phyloP scores from a whole-genome alignment of 306 rosid species.

The Dalbergia cultrata region DNA sequence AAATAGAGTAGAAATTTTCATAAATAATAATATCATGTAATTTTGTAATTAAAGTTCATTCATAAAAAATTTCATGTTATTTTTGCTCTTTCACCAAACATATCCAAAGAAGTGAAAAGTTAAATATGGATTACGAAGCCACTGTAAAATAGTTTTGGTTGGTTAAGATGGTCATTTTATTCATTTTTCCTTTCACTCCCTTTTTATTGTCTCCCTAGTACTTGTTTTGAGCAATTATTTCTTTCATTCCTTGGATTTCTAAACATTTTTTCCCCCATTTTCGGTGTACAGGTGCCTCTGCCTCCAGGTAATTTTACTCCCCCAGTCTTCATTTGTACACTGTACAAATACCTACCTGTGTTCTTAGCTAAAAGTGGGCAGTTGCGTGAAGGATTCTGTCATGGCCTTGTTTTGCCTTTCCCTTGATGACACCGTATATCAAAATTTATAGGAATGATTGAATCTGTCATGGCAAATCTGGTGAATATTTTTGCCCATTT shows the following conservation, averaged over 20 bases:
- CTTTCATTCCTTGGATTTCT: constrained; percentile 25
- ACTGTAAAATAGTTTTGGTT: no score
- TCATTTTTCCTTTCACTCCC: no score
- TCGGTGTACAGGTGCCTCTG: constrained; percentile 40
- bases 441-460: not conserved
- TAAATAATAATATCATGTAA: no score
- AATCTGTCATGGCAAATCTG: not conserved
- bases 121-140: no score
- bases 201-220: not conserved
- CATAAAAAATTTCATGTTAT: no score
- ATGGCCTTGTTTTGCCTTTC: not conserved
- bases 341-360: constrained; percentile 22
- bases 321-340: constrained; percentile 34
- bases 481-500: no score
- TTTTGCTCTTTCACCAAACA: no score
- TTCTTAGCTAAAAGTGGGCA: constrained; percentile 19
- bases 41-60: no score
- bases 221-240: not conserved
- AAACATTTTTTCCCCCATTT: not conserved
- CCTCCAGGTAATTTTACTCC: constrained; percentile 41
- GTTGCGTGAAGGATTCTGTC: constrained; percentile 30
- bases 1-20: no score
- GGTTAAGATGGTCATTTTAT: no score
- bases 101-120: no score
- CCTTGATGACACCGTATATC: not conserved